Base-by-base conservation (phyloP, 2,329 filamentous ascomycete species). In the Cyanodermella asteris region DNA sequence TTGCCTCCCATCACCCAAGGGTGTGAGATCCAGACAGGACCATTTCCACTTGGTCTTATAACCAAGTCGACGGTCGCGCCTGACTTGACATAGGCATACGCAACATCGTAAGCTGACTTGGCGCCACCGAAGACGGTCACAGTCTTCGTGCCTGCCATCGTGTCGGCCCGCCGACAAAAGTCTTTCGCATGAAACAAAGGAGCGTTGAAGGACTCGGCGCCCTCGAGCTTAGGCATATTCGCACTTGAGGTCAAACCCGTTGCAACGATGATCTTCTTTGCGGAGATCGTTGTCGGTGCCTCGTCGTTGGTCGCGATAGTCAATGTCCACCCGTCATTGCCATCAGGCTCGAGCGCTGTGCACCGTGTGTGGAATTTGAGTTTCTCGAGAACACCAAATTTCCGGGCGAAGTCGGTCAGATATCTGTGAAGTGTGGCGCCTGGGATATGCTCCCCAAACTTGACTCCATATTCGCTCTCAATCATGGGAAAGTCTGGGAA, bases 401-500 rank as follows among this genome's bases (percentile, higher is more conserved):
- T 44, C 30, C 60, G 45, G 2, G 59, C 57, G 33, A 61, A 72
- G 4, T 59, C 51, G 16, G 51, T 49, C 6, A 73, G 43, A 39
- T 75, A 75, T 2, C 46, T 37, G 35, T 68, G 55, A 26, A 72
- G 42, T 1, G 59, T 55, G 1, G 47, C 33, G 0, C 64, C 69
- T 0, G 66, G 59, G 24, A 75, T 62, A 39, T 73, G 66, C 25
- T 69, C 41, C 10, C 60, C 61, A 5, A 43, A 36, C 25, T 54
- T 38, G 13, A 56, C 44, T 0, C 48, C 51, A 35, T 61, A 70
- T 0, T 47, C 54, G 12, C 56, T 56, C 6, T 50, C 44, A 29
- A 59, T 53, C 66, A 82, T 72, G 11, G 72, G 71, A 31, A 75
- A 77, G 36, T 78, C 75, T 1, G 66, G 64, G 37, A 64, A 80